A percentile compares a stretch with the other conserved stretches of the same genome.
phyloP scores from a whole-genome alignment of 2,329 filamentous ascomycete genomes.

The Apiospora rasikravindrae region DNA sequence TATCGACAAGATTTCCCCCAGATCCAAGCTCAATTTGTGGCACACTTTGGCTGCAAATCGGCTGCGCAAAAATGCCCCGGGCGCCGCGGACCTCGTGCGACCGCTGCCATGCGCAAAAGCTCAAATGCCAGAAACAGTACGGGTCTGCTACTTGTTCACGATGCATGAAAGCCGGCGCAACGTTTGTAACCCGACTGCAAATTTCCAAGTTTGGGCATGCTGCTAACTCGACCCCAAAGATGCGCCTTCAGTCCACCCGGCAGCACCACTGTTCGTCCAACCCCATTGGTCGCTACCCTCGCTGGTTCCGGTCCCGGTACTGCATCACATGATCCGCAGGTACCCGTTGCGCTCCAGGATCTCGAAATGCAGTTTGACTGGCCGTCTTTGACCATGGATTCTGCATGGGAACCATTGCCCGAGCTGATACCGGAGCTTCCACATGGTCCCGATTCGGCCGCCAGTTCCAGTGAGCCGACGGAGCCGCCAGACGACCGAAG shows the following conservation, averaged over 20 bases:
- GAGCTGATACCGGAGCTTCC: slow-evolving; percentile 19
- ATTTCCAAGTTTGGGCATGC: slow-evolving; percentile 19
- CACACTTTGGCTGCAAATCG: neutral
- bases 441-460: neutral
- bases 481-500: slow-evolving; percentile 24
- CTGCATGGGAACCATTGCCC: slow-evolving; percentile 18
- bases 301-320: neutral
- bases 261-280: neutral
- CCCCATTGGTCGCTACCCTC: neutral
- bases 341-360: slow-evolving; percentile 17
- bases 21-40: neutral
- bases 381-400: slow-evolving; percentile 26
- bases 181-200: slow-evolving; percentile 38
- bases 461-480: neutral
- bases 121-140: slow-evolving; percentile 48
- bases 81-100: slow-evolving; percentile 43
- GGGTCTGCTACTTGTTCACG: slow-evolving; percentile 45
- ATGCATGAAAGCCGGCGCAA: slow-evolving; percentile 46
- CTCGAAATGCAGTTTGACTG: slow-evolving; percentile 31
- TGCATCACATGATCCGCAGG: slow-evolving; percentile 20
- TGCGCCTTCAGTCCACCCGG: neutral
- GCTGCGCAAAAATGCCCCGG: slow-evolving; percentile 25
- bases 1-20: neutral
- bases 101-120: slow-evolving; percentile 53
- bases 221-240: neutral